Evolutionary conservation across 2,329 filamentous ascomycete genomes (phyloP).

Genomic region (Remersonia thermophila): DNA sequence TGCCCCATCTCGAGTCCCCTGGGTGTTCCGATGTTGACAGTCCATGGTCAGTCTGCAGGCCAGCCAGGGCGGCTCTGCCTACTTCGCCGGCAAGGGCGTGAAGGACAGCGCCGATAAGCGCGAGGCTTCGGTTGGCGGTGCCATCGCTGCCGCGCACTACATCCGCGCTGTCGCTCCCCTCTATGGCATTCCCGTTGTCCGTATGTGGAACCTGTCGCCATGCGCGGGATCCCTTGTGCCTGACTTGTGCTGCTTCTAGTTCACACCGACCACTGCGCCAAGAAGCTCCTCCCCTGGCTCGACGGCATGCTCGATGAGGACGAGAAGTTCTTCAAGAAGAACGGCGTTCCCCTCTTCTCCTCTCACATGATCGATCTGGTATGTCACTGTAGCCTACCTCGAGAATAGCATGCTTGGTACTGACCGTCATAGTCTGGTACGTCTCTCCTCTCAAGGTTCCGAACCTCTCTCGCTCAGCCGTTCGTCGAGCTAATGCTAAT

Average conservation of each 20-base stretch:
- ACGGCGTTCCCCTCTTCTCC: conserved; percentile 86
- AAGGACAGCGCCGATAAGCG: conserved; percentile 61
- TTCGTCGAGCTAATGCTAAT: no score
- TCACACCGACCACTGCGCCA: conserved; percentile 97
- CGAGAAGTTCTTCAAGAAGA: conserved; percentile 86
- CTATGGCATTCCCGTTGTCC: conserved; percentile 83
- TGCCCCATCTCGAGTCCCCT: not conserved
- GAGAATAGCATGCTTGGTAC: not conserved
- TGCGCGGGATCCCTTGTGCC: not conserved
- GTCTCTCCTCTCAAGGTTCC: not conserved
- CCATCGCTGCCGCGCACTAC: conserved; percentile 84
- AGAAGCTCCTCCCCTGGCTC: conserved; percentile 98
- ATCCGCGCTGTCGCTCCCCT: conserved; percentile 75
- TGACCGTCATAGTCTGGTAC: conserved; percentile 6
- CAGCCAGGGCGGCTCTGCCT: conserved; percentile 86
- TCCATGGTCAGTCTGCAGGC: conserved; percentile 65
- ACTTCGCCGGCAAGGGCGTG: conserved; percentile 85
- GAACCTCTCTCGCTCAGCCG: no score
- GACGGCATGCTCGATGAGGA: conserved; percentile 92
- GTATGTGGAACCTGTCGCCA: conserved; percentile 4
- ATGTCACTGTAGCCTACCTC: conserved; percentile 1
- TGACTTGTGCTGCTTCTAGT: conserved; percentile 26
- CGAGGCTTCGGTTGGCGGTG: conserved; percentile 75
- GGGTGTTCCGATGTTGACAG: conserved; percentile 3
- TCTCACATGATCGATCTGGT: conserved; percentile 94